phyloP scores from a whole-genome alignment of 1,284 basidiomycete species.

The Heliocybe sulcata region DNA sequence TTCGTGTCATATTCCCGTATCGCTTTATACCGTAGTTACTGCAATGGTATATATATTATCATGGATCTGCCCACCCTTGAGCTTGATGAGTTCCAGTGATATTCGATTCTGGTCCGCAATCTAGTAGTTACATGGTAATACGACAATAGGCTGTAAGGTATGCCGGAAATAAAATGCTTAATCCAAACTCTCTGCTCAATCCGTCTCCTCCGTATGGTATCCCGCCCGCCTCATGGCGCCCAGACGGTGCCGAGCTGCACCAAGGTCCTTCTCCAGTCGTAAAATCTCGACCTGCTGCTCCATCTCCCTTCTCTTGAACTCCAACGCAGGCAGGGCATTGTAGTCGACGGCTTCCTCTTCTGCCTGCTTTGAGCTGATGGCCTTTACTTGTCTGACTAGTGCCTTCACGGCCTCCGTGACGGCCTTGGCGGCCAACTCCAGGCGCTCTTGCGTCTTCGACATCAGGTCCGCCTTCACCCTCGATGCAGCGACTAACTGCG shows the following conservation, averaged over 20 bases:
- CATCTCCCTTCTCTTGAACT: conserved; percentile 98
- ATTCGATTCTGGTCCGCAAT: not conserved
- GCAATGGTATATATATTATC: not conserved
- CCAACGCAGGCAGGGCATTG: conserved; percentile 86
- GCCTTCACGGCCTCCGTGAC: conserved; percentile 99
- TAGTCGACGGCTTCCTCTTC: conserved; percentile 86
- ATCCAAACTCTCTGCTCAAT: conserved; percentile 26
- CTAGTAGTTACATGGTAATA: not conserved
- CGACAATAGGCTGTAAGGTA: not conserved
- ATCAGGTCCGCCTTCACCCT: conserved; percentile 98
- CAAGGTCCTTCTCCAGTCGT: conserved; percentile 93
- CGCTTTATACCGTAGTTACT: not conserved
- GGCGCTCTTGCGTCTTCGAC: conserved; percentile 95
- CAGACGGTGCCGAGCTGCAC: conserved; percentile 77
- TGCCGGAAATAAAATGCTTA: not conserved
- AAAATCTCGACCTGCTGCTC: conserved; percentile 98
- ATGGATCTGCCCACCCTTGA: not conserved
- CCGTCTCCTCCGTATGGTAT: conserved; percentile 79
- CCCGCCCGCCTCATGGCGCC: conserved; percentile 90
- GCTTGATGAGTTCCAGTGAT: not conserved
- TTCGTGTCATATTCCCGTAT: not conserved
- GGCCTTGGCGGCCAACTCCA: conserved; percentile 95
- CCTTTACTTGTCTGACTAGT: conserved; percentile 94
- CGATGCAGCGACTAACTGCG: conserved; percentile 96
- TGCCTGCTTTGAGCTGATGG: conserved; percentile 79